Percentiles rank a stretch among this genome's conserved stretches.
Evolutionary conservation across 352 stramenopile genomes (phyloP).

Genomic region (Globisporangium cystogenes): DNA sequence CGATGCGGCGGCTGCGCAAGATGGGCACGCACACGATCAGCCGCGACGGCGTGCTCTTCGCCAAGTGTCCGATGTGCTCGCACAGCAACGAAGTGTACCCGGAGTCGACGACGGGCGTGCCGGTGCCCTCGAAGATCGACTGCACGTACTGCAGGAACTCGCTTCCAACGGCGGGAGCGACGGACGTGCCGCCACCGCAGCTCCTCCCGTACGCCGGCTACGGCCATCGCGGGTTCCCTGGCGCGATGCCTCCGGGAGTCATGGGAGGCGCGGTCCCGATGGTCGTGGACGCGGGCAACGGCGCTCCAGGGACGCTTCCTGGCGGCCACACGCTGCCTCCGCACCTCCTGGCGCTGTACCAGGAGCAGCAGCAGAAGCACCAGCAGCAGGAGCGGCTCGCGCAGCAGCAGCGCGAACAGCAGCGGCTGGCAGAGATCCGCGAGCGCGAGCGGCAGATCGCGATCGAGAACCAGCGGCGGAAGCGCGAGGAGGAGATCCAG

Average conservation of each 20-base stretch:
- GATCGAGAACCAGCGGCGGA: constrained; percentile 10
- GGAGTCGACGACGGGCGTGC: constrained; percentile 45
- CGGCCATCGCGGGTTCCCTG: background rate
- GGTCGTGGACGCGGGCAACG: background rate
- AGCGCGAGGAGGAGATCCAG: constrained; percentile 14
- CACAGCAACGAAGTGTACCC: constrained; percentile 64
- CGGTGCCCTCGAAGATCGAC: constrained; percentile 54
- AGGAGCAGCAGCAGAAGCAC: constrained; percentile 18
- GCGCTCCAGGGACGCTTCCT: background rate
- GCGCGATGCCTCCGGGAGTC: too few relatives aligned
- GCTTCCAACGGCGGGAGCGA: constrained; percentile 33
- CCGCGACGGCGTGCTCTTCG: constrained; percentile 42
- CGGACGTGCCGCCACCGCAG: constrained; percentile 13
- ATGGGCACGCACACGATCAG: constrained; percentile 27
- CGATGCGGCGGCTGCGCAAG: constrained; percentile 39
- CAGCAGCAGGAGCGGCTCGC: background rate
- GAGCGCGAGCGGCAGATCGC: constrained; percentile 11
- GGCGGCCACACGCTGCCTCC: constrained; percentile 13
- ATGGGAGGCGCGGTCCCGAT: background rate
- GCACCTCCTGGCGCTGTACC: constrained; percentile 17
- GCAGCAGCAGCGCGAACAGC: constrained; percentile 11
- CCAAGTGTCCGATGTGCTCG: constrained; percentile 50
- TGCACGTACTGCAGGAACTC: constrained; percentile 55
- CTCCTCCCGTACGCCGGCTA: constrained; percentile 8
- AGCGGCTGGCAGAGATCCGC: background rate